Evolutionary conservation across 179 eudicot species (phyloP).

Genomic region (Spinacia oleracea): DNA sequence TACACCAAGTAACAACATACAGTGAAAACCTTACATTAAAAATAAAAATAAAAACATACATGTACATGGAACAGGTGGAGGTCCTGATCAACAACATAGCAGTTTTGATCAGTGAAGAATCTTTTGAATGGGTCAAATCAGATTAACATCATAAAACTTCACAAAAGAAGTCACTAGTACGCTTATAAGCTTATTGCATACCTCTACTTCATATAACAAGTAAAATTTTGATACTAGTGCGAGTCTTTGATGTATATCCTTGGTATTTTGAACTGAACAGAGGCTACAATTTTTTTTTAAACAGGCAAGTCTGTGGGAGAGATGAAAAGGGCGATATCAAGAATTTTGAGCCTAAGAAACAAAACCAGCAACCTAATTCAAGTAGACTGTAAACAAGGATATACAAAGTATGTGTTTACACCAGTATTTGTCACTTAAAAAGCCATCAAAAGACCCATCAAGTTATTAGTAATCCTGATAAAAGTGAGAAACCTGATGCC

Average conservation of each 20-base stretch:
- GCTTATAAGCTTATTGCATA: neutral
- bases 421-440: neutral
- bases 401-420: too few relatives aligned
- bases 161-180: neutral
- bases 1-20: slow-evolving; percentile 23
- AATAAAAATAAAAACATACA: neutral
- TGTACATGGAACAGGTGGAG: neutral
- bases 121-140: neutral
- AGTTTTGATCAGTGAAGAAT: neutral
- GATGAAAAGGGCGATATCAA: too few relatives aligned
- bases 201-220: neutral
- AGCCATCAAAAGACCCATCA: neutral
- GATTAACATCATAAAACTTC: neutral
- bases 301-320: neutral
- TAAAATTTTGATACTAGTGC: neutral
- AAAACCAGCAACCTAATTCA: neutral
- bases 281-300: neutral
- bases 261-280: neutral
- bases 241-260: neutral
- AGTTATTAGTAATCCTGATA: neutral
- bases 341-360: neutral
- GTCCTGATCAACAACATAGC: neutral
- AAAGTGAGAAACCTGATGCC: neutral
- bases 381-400: neutral
- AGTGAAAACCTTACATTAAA: neutral